Conservation (phyloP, 768 basidiomycete species). For the Austroboletus festivus region DNA sequence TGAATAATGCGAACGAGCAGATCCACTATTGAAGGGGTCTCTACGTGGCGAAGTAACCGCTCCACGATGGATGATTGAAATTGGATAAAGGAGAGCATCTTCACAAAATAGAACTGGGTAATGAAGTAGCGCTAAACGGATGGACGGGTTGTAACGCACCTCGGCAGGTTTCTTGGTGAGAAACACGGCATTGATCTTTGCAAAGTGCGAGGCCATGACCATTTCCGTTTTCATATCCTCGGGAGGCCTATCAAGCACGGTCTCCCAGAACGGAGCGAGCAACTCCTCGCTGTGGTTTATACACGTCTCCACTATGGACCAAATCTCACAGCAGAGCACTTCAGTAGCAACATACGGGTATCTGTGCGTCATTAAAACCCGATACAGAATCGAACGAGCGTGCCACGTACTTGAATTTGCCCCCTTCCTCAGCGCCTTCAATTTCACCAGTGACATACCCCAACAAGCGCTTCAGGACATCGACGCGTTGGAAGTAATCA, state of each 20-base stretch:
- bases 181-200: conserved; percentile 89
- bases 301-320: conserved; percentile 91
- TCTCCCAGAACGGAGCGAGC: conserved; percentile 89
- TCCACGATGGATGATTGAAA: conserved; percentile 78
- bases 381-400: not conserved
- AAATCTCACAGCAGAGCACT: conserved; percentile 93
- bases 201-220: conserved; percentile 88
- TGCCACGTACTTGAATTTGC: conserved; percentile 72
- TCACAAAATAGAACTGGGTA: conserved; percentile 12
- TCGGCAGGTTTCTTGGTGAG: conserved; percentile 86
- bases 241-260: conserved; percentile 70
- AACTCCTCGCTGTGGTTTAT: conserved; percentile 68
- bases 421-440: conserved; percentile 75
- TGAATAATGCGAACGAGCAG: conserved; percentile 87
- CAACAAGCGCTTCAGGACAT: conserved; percentile 75
- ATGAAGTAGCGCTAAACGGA: conserved; percentile 14
- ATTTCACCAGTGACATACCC: conserved; percentile 87
- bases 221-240: conserved; percentile 87
- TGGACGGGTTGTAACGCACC: conserved; percentile 45
- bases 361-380: conserved; percentile 39
- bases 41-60: conserved; percentile 79
- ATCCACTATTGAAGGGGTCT: conserved; percentile 89
- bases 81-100: conserved; percentile 95
- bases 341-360: conserved; percentile 93
- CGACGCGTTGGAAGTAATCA: conserved; percentile 80